Evolutionary conservation across 306 rosid species (phyloP), one percentile per base, ranked within the genome.

Genomic region (Abrus pulchellus): DNA sequence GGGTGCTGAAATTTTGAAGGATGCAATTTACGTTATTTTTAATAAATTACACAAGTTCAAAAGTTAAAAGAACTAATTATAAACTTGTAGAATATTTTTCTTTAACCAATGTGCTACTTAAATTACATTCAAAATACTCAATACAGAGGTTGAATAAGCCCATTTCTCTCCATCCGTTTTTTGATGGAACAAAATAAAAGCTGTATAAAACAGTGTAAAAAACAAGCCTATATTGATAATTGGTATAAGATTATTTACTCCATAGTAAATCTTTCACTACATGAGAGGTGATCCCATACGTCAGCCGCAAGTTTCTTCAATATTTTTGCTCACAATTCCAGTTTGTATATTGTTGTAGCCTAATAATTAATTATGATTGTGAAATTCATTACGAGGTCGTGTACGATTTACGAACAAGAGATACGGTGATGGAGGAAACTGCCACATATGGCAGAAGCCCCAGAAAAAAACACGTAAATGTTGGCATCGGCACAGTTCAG

Each of bases 211-310:
- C 1, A 33, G 4, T 10, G 72, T 45, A 47, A 45, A 40, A 65
- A 14, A 28, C 73, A 68, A 52, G 57, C 29, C 29, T 13, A 52
- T 43, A 52, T n/a, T 52, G 57, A 52, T 68, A 5, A 68, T 45
- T 45, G 27, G 8, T 7, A 28, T 54, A 27, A 28, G 9, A 3
- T 29, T 36, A 4, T 36, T 36, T 29, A 57, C 36, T 29, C n/a
- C 2, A 40, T 7, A 66, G 36, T 1, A n/a, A 68, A 44, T 68
- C 20, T 66, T 60, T 9, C 8, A 53, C 27, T 47, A 45, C 43
- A 5, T 33, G 67, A 44, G 20, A 5, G 40, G 3, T 4, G 40
- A 36, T 36, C 40, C 34, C 44, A 45, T 47, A 28, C 57, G 57
- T 68, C 11, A 2, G 10, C 28, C 28, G 43, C 43, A 68, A 68